A percentile compares a stretch with the other conserved stretches of the same genome.
Conservation (phyloP, 768 basidiomycete species). For the Kwoniella heveanensis region DNA sequence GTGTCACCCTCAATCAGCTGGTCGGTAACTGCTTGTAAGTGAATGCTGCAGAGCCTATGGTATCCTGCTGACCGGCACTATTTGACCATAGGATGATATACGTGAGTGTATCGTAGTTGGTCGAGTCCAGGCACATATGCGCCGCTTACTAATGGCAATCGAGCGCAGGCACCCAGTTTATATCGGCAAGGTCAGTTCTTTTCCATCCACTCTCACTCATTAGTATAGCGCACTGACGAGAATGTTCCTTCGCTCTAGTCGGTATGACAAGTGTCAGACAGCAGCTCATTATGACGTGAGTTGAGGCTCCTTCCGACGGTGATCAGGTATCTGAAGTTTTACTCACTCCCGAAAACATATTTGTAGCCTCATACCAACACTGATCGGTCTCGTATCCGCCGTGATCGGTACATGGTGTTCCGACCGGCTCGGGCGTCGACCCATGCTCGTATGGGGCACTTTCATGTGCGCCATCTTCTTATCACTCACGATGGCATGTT, state of each 20-base stretch:
- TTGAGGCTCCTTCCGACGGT: background rate
- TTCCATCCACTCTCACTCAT: too few species aligned
- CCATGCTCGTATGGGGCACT: constrained; percentile 28
- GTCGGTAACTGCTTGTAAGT: constrained; percentile 28
- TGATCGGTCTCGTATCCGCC: constrained; percentile 28
- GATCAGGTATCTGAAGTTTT: background rate
- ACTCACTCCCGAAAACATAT: background rate
- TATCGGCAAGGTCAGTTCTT: constrained; percentile 29
- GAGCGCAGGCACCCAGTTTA: constrained; percentile 22
- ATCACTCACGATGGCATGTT: constrained; percentile 28
- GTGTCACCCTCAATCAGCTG: too few species aligned
- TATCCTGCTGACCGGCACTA: too few species aligned
- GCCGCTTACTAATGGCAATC: background rate
- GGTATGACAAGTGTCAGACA: constrained; percentile 26
- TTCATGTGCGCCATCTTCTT: constrained; percentile 28
- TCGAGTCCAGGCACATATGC: background rate
- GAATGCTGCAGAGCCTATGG: too few species aligned
- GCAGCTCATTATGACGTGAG: constrained; percentile 43
- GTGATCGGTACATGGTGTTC: constrained; percentile 29
- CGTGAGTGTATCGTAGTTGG: background rate
- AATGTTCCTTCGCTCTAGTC: too few species aligned
- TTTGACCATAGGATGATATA: constrained; percentile 5
- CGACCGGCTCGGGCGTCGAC: constrained; percentile 36
- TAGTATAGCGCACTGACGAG: too few species aligned
- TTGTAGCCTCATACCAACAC: constrained; percentile 28